Evolutionary conservation across 345 rosid genomes (phyloP).

Genomic region (Eucalyptus caleyi): DNA sequence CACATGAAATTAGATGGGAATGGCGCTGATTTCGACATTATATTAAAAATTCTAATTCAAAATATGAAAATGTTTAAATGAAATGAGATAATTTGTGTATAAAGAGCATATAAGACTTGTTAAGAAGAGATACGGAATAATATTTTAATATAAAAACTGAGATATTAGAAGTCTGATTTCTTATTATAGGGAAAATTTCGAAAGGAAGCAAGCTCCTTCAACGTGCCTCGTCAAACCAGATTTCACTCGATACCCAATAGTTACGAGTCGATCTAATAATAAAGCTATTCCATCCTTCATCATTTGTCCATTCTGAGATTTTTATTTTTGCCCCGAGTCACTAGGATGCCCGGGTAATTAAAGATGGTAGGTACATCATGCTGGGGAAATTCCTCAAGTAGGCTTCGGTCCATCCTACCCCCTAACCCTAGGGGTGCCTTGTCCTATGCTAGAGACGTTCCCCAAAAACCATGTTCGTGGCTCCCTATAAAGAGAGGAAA

Average conservation of each 20-base stretch:
- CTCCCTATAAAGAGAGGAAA: neutral
- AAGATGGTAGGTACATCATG: neutral
- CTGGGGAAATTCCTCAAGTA: neutral
- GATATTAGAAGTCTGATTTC: neutral
- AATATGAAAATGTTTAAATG: neutral
- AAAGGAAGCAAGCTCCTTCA: neutral
- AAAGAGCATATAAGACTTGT: rapidly evolving
- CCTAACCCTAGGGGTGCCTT: neutral
- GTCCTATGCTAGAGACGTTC: neutral
- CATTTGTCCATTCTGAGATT: neutral
- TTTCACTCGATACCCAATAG: neutral
- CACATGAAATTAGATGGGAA: neutral
- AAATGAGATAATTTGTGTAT: rapidly evolving
- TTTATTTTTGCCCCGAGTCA: neutral
- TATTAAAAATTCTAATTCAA: neutral
- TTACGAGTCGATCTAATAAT: neutral
- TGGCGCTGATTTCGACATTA: rapidly evolving
- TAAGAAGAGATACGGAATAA: rapidly evolving
- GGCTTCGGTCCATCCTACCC: neutral
- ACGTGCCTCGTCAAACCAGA: neutral
- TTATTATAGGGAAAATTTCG: too few relatives aligned
- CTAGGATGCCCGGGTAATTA: neutral
- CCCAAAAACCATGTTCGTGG: neutral
- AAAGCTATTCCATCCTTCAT: neutral
- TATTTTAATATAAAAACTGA: neutral